Conservation (phyloP, 75 land plant species). For the Pinus taeda region DNA sequence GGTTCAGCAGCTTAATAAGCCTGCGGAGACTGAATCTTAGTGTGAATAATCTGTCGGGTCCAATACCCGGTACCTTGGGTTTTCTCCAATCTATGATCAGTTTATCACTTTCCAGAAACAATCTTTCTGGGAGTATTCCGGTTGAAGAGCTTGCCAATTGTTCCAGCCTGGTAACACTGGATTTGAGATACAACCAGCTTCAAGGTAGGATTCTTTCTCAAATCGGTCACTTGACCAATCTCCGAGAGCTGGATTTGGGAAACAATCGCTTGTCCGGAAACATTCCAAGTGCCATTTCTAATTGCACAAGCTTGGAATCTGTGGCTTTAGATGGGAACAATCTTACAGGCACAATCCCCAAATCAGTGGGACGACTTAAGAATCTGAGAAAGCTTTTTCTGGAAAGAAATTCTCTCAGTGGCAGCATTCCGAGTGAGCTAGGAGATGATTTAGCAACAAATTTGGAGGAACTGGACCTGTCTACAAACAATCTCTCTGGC, state of each 20-base stretch:
- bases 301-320: conserved; percentile 34
- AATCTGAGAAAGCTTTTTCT: conserved; percentile 18
- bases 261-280: conserved; percentile 45
- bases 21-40: conserved; percentile 43
- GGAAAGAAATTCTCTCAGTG: conserved; percentile 19
- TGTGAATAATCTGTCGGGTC: conserved; percentile 50
- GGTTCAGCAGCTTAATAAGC: conserved; percentile 50
- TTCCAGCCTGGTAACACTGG: conserved; percentile 35
- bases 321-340: conserved; percentile 49
- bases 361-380: conserved; percentile 18
- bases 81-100: conserved; percentile 37
- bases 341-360: conserved; percentile 64
- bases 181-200: conserved; percentile 40
- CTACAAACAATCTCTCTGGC: conserved; percentile 69
- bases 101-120: conserved; percentile 59
- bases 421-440: conserved; percentile 26
- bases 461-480: conserved; percentile 53
- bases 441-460: conserved; percentile 38
- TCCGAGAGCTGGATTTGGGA: conserved; percentile 54
- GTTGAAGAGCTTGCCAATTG: conserved; percentile 53
- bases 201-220: conserved; percentile 49
- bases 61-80: conserved; percentile 57
- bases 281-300: conserved; percentile 46
- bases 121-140: conserved; percentile 53
- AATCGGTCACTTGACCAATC: conserved; percentile 37